Evolutionary conservation across 352 stramenopile species (phyloP).

Genomic region (Aphanomyces astaci): DNA sequence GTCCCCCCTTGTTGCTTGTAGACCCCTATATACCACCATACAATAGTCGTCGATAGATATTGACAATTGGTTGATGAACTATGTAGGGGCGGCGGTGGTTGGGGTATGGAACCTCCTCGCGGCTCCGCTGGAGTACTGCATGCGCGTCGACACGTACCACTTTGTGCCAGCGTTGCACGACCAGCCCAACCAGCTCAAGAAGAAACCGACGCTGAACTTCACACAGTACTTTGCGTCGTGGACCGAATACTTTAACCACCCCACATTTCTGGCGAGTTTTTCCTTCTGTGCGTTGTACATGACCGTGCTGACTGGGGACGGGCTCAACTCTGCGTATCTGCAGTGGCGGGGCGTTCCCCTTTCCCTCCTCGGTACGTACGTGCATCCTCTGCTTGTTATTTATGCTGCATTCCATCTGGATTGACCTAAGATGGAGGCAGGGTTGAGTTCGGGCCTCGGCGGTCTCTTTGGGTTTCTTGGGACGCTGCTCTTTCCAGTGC

Average conservation of each 20-base stretch:
- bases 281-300: conserved; percentile 53
- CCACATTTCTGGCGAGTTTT: conserved; percentile 50
- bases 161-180: conserved; percentile 37
- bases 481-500: conserved; percentile 38
- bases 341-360: conserved; percentile 53
- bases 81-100: conserved; percentile 43
- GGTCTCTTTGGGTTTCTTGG: conserved; percentile 42
- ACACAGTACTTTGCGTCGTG: conserved; percentile 37
- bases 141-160: conserved; percentile 61
- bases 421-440: not conserved
- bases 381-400: too few relatives aligned
- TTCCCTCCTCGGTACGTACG: conserved; percentile 36
- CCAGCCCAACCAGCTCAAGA: conserved; percentile 28
- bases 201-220: conserved; percentile 24
- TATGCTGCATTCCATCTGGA: not conserved
- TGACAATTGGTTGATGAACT: not conserved
- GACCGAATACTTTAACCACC: conserved; percentile 39
- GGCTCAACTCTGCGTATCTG: conserved; percentile 49
- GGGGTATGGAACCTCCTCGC: conserved; percentile 76
- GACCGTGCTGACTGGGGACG: conserved; percentile 42
- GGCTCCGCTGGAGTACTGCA: conserved; percentile 62
- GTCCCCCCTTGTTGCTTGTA: too few relatives aligned
- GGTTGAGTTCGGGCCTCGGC: conserved; percentile 31
- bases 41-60: too few relatives aligned
- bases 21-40: too few relatives aligned